Base-by-base conservation (phyloP, 108 stramenopile species). In the Cyclotella baltica region DNA sequence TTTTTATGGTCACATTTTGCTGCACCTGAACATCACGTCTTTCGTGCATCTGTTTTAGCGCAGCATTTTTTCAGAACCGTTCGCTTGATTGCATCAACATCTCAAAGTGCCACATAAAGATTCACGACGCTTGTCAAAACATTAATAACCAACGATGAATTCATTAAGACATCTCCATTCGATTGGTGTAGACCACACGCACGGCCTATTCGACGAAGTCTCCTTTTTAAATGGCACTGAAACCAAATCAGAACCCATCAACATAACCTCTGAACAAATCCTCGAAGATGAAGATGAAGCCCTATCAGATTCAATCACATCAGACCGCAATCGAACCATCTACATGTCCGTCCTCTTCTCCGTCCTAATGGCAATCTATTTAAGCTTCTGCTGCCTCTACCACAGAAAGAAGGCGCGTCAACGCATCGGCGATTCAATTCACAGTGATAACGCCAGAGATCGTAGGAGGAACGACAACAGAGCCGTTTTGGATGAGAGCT, bases 401-500 rank as follows among this genome's bases (percentile, higher is more conserved):
- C 57, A 53, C 35, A 47, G 27, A 10, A 30, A 58, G 10, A 75
- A 69, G 59, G 38, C 22, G 13, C 40, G 51, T 3, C 33, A 35
- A 6, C 9, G 25, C 19, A 52, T 50, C 8, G 37, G 52, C 10
- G 72, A 69, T 46, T 9, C 43, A 29, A 25, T 0, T 25, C 28
- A 69, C 25, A 33, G 13, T 6, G 37, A 0, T 4, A 28, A 2
- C 1, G 28, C 3, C 23, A 36, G 47, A 33, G 35, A 20, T 27
- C 56, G 58, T 30, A 57, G 27, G 33, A 47, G 58, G 53, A 10
- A n/a, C 9, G 59, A 48, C 34, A 70, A 75, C 64, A 57, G 69
- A 27, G 73, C 62, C 29, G 73, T 81, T 1, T 35, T 81, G 34
- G 80, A 81, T 40, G 69, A 75, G 34, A 75, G 73, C 20, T 65